A percentile compares a stretch with the other conserved stretches of the same genome.
Conservation (phyloP, 257 asterid species). For the Nicotiana attenuata region DNA sequence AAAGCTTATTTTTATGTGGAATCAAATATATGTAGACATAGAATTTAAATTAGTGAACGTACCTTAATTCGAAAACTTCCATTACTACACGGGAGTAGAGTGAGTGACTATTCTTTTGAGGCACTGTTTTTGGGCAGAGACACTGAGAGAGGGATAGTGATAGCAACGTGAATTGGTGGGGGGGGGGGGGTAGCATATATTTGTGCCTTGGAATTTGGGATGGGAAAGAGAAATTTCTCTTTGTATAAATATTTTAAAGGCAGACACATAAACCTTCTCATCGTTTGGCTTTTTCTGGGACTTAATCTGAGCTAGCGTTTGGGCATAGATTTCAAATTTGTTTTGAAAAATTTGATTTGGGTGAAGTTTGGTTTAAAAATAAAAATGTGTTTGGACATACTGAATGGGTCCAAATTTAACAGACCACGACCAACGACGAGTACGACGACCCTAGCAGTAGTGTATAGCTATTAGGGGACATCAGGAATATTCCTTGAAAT, state of each 20-base stretch:
- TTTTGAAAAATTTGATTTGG: no score
- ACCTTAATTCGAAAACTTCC: no score
- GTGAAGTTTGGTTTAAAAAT: no score
- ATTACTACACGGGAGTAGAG: not conserved
- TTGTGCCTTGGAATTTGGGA: constrained; percentile 38
- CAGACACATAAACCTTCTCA: constrained; percentile 30
- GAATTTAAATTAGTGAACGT: not conserved
- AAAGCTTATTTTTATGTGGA: no score
- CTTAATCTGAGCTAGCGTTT: no score
- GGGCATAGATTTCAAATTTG: no score
- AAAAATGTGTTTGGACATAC: no score
- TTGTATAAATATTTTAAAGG: not conserved
- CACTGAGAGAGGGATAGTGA: constrained; percentile 15
- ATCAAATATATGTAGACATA: not conserved
- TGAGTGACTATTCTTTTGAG: constrained; percentile 30
- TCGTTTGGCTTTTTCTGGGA: constrained; percentile 49
- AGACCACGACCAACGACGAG: no score
- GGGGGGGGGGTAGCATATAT: not conserved
- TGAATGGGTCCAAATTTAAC: no score
- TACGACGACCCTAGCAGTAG: no score
- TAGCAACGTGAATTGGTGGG: constrained; percentile 1
- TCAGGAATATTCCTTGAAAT: no score
- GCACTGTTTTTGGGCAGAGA: constrained; percentile 7
- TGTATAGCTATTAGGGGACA: no score
- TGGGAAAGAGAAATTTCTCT: constrained; percentile 4